Evolutionary conservation across 176 grass and related monocot species (phyloP).

Genomic region (Musa schizocarpa): DNA sequence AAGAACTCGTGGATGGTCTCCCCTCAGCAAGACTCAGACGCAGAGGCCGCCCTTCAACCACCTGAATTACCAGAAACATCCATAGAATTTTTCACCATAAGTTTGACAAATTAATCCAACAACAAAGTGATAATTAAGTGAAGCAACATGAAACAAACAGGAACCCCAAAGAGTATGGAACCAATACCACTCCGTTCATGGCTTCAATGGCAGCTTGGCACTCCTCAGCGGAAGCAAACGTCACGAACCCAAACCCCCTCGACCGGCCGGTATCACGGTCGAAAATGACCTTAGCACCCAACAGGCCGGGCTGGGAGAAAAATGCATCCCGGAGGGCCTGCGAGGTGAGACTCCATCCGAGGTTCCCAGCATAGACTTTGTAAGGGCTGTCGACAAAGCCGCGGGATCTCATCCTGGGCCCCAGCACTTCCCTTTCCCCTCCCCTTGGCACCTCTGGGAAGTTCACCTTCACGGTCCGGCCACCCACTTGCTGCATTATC

Average conservation of each 20-base stretch:
- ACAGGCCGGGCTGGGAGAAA: slow-evolving; percentile 37
- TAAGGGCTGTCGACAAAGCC: slow-evolving; percentile 47
- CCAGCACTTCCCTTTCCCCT: slow-evolving; percentile 42
- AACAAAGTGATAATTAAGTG: background rate
- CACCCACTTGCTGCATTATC: slow-evolving; percentile 52
- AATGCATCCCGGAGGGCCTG: slow-evolving; percentile 49
- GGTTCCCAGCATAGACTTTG: slow-evolving; percentile 88
- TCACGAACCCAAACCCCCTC: slow-evolving; percentile 72
- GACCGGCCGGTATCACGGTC: slow-evolving; percentile 63
- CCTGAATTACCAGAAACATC: slow-evolving; percentile 29
- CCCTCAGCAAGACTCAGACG: slow-evolving; percentile 49
- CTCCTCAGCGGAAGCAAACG: slow-evolving; percentile 54
- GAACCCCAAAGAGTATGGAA: background rate
- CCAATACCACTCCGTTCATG: slow-evolving; percentile 72
- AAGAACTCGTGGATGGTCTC: slow-evolving; percentile 32
- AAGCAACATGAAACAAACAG: background rate
- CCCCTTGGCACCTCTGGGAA: slow-evolving; percentile 89
- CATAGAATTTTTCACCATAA: too few relatives aligned
- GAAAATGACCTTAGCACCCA: slow-evolving; percentile 66
- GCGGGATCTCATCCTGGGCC: slow-evolving; percentile 23
- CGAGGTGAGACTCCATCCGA: slow-evolving; percentile 72
- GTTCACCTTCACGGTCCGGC: slow-evolving; percentile 69
- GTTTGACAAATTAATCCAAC: background rate
- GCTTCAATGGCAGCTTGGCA: slow-evolving; percentile 55
- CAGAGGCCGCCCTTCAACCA: slow-evolving; percentile 76